phyloP scores from a whole-genome alignment of 78 protist species.

The Monosiga brevicollis region DNA sequence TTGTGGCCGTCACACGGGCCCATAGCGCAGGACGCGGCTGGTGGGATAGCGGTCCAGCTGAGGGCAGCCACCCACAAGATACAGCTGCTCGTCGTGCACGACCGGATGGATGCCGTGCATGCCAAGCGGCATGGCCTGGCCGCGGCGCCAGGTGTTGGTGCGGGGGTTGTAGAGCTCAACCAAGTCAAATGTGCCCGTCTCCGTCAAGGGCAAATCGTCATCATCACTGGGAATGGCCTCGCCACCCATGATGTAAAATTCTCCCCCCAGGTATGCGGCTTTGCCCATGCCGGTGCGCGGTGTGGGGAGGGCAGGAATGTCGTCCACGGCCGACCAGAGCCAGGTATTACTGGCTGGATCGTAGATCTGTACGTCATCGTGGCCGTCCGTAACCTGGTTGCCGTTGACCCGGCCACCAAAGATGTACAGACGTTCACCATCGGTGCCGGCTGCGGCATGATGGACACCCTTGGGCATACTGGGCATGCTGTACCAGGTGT shows the following conservation, averaged over 20 bases:
- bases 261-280: neutral
- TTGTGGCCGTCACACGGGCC: no score
- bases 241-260: neutral
- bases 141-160: neutral
- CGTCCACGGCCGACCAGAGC: neutral
- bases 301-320: neutral
- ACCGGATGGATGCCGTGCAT: neutral
- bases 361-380: neutral
- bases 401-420: neutral
- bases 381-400: neutral
- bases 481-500: neutral
- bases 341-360: neutral
- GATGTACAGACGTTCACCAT: neutral
- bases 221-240: neutral
- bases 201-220: neutral
- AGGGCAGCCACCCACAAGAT: neutral
- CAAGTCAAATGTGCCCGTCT: neutral
- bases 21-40: no score
- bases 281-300: neutral
- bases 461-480: neutral
- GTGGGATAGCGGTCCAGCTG: neutral
- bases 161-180: neutral
- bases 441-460: neutral
- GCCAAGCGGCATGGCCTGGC: neutral
- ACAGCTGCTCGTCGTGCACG: neutral